Conservation (phyloP, 441 rosid genomes). For the Populus trichocarpa region DNA sequence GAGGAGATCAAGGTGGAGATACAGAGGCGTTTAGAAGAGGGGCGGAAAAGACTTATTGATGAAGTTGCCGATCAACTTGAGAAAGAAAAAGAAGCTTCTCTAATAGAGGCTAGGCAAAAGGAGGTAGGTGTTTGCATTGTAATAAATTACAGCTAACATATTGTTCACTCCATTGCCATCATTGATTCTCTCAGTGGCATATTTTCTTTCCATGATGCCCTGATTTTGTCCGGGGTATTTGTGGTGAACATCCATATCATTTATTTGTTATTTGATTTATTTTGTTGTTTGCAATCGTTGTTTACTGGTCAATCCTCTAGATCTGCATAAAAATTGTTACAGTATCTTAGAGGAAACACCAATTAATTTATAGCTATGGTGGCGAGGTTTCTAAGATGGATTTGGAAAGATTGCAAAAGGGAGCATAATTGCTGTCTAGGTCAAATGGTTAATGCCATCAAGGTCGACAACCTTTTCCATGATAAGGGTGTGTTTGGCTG, state of each 20-base stretch:
- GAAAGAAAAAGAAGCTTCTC: constrained; percentile 73
- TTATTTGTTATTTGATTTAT: too few species aligned
- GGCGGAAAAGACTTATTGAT: constrained; percentile 57
- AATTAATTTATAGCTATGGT: too few species aligned
- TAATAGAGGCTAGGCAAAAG: constrained; percentile 61
- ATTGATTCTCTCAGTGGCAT: neutral
- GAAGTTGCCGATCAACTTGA: constrained; percentile 85
- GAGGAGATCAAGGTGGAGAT: constrained; percentile 71
- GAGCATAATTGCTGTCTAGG: neutral
- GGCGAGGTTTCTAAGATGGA: too few species aligned
- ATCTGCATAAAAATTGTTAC: too few species aligned
- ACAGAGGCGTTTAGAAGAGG: constrained; percentile 65
- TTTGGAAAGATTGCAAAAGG: too few species aligned
- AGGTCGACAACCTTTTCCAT: neutral
- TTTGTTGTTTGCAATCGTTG: too few species aligned
- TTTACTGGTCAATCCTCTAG: too few species aligned
- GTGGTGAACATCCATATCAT: too few species aligned
- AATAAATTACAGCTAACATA: neutral
- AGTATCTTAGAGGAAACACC: too few species aligned
- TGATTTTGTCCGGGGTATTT: too few species aligned
- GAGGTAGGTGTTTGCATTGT: constrained; percentile 48
- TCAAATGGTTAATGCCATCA: neutral
- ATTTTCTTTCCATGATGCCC: neutral
- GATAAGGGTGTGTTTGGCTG: neutral
- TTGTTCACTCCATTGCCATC: neutral